Evolutionary conservation across 306 rosid genomes (phyloP), one percentile per base, ranked within the genome.

Genomic region (Fragaria ananassa): DNA sequence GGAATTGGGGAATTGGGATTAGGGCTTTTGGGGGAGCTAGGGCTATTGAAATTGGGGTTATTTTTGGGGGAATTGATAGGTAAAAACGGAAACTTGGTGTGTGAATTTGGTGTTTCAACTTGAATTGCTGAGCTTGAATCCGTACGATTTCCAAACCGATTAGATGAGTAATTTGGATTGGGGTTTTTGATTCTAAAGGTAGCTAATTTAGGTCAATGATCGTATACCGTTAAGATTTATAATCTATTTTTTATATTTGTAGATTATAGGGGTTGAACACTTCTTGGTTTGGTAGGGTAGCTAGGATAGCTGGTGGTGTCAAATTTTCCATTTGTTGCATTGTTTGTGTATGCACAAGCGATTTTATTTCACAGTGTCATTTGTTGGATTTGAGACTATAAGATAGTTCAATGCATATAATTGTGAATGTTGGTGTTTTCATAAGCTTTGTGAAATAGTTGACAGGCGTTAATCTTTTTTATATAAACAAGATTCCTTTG

Each of bases 21-120:
- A 78, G 88, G 89, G 81, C 44, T 85, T 81, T 83, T 8, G 50
- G 67, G 67, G 12, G 42, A 23, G 29, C 7, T 21, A 68, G 50
- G 65, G 78, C 42, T 72, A 11, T 25, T 5, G 51, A 21, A 34
- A 73, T 58, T 13, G 37, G 56, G 74, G 21, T 70, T 58, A 11
- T 23, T 35, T 41, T 78, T 10, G 10, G 37, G 42, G 14, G 25
- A 39, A 13, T 39, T 31, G 39, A 49, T 17, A 5, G 57, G 49
- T 46, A 14, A 71, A 19, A 18, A 11, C 19, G 56, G 5, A 23
- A 72, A 21, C 9, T 21, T 34, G 50, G 47, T 34, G 6, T 71
- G 7, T 51, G 6, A 50, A 5, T 19, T 29, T 18, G 45, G 64
- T 31, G 76, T 15, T 39, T 72, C 15, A 6, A 23, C 12, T 4